These are phyloP conservation scores for Suaeda aralocaspica DNA, from an alignment of 148 eudicot species.

Conservation along the genomic window DNA sequence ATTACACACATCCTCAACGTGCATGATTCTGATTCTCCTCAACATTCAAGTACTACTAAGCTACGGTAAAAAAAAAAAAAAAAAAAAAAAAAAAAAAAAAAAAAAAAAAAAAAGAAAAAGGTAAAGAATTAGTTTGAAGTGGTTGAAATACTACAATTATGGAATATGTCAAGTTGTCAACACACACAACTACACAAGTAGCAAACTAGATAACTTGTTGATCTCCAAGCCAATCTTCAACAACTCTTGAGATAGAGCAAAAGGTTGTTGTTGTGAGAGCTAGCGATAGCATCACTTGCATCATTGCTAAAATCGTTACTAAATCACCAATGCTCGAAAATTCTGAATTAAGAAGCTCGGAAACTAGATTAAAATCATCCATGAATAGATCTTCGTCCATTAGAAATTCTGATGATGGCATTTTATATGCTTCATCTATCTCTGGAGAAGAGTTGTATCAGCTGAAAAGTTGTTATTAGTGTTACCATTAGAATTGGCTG, in stretches of 20 bases:
- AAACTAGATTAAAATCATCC: constrained; percentile 24
- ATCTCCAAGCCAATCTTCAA: constrained; percentile 39
- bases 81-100: too few species aligned
- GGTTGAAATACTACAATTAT: too few species aligned
- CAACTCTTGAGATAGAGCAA: constrained; percentile 33
- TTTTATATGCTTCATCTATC: constrained; percentile 7
- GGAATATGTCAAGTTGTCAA: too few species aligned
- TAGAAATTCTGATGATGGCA: not conserved
- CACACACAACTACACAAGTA: too few species aligned
- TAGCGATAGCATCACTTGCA: constrained; percentile 16
- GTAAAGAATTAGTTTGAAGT: too few species aligned
- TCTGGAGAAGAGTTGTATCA: not conserved
- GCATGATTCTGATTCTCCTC: too few species aligned
- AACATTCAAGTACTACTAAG: too few species aligned
- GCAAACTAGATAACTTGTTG: constrained; percentile 27
- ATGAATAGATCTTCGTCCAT: constrained; percentile 7
- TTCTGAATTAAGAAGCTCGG: constrained; percentile 27
- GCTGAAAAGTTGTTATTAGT: not conserved
- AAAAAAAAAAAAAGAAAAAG: too few species aligned
- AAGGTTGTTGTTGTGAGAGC: constrained; percentile 18
- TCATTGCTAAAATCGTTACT: constrained; percentile 20
- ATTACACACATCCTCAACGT: too few species aligned
- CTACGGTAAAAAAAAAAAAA: too few species aligned
- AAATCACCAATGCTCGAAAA: constrained; percentile 24
- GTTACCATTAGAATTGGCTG: not conserved